These are phyloP conservation scores for Urtica urens DNA, from an alignment of 306 rosid species.

Conservation along the genomic window DNA sequence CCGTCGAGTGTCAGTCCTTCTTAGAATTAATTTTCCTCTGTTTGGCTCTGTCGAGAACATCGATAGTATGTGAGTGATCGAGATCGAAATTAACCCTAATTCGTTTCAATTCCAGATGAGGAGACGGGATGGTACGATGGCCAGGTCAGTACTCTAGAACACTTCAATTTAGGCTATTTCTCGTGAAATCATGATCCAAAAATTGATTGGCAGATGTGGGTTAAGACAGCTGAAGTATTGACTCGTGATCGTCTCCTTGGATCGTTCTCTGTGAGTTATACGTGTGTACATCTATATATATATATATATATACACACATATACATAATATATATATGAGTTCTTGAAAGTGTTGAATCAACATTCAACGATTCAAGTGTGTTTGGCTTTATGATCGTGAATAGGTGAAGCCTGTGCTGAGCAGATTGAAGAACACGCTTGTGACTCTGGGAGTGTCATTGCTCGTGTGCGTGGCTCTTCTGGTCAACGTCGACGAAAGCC, in stretches of 20 bases:
- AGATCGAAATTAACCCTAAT: conserved; percentile 4
- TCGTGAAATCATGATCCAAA: conserved; percentile 4
- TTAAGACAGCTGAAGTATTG: conserved; percentile 79
- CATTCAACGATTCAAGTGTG: too few species aligned
- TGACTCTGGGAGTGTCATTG: conserved; percentile 46
- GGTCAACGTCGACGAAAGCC: conserved; percentile 48
- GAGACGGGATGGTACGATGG: conserved; percentile 99
- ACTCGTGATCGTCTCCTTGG: conserved; percentile 93
- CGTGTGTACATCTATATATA: too few species aligned
- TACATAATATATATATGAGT: too few species aligned
- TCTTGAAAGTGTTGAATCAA: too few species aligned
- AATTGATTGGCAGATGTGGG: conserved; percentile 66
- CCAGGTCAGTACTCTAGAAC: conserved; percentile 34
- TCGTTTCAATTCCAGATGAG: conserved; percentile 72
- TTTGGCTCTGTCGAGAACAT: neutral
- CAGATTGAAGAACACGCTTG: conserved; percentile 66
- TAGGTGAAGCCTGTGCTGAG: conserved; percentile 86
- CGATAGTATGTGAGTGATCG: too few species aligned
- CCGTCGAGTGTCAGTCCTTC: conserved; percentile 59
- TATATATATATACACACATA: too few species aligned
- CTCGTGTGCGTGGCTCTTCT: conserved; percentile 40
- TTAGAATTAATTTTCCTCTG: neutral
- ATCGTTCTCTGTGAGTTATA: conserved; percentile 69
- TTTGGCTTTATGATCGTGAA: too few species aligned
- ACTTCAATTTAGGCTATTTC: neutral